phyloP scores from a whole-genome alignment of 176 grass and related monocot species.

The Elymus sibiricus region DNA sequence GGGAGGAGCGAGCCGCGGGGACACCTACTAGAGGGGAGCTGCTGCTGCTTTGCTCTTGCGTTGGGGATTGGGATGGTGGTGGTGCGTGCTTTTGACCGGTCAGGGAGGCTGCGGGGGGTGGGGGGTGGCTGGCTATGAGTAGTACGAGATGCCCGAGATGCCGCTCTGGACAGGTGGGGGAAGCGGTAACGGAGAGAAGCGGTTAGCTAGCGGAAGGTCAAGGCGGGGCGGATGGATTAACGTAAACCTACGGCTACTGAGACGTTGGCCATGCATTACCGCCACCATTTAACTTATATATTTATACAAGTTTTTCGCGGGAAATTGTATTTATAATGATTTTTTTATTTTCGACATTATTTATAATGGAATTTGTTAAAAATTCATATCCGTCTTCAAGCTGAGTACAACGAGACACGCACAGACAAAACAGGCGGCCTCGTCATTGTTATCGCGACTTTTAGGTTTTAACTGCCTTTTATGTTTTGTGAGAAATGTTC shows the following conservation, averaged over 20 bases:
- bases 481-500: no score
- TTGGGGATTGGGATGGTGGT: slow-evolving; percentile 8
- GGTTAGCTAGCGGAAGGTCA: background rate
- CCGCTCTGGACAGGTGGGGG: background rate
- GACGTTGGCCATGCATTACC: background rate
- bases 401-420: background rate
- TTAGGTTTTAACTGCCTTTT: no score
- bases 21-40: background rate
- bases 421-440: no score
- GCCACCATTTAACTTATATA: background rate
- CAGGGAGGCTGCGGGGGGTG: background rate
- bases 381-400: background rate
- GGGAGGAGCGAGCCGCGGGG: background rate
- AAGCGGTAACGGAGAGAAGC: background rate
- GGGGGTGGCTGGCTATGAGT: background rate
- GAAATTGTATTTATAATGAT: no score
- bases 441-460: background rate
- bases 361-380: background rate
- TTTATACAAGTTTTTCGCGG: background rate
- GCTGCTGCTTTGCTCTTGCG: background rate
- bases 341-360: no score
- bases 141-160: background rate
- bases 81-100: slow-evolving; percentile 49
- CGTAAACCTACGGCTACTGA: background rate
- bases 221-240: background rate